A percentile compares a stretch with the other conserved stretches of the same genome.
phyloP scores from a whole-genome alignment of 2,329 filamentous ascomycete species.

The Byssochlamys sp. region DNA sequence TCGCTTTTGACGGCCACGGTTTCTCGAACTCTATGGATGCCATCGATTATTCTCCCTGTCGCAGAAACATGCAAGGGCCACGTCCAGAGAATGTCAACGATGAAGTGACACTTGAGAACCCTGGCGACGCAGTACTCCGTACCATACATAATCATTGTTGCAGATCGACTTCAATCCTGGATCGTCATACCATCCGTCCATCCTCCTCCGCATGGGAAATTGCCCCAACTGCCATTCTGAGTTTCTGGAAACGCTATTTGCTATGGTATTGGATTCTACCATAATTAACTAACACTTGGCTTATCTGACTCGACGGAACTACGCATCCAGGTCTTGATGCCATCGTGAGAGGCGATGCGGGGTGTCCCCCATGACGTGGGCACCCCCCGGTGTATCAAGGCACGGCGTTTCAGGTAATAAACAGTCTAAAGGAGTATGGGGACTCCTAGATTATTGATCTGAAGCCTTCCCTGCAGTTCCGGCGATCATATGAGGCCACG shows the following conservation, averaged over 20 bases:
- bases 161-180: neutral
- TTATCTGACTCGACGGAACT: neutral
- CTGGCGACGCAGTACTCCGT: neutral
- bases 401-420: neutral
- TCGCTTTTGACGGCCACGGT: neutral
- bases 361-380: neutral
- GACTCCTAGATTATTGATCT: neutral
- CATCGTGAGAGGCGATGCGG: neutral
- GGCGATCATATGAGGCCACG: no score
- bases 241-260: neutral
- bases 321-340: neutral
- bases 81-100: neutral
- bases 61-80: neutral
- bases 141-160: neutral
- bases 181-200: neutral
- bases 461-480: neutral
- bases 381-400: neutral
- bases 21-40: neutral
- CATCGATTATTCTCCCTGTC: neutral
- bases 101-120: neutral
- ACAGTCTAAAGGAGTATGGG: neutral
- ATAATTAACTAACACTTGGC: neutral
- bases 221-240: neutral
- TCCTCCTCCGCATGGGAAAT: neutral
- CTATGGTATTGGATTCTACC: neutral